Base-by-base conservation (phyloP, 306 rosid genomes). In the Gastrolobium villosum region DNA sequence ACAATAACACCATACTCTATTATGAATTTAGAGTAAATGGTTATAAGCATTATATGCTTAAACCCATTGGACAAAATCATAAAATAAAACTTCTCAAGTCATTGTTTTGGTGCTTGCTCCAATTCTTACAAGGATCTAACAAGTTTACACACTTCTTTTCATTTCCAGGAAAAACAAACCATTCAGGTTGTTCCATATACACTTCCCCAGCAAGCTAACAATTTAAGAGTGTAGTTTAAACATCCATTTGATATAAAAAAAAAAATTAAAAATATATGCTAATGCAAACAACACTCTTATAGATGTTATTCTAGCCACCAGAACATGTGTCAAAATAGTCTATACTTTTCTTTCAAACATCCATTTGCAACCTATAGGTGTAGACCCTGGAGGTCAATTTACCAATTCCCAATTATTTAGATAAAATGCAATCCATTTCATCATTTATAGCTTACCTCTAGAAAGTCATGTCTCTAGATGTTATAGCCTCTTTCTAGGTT, bases 141-240 rank as follows among this genome's bases (percentile, higher is more conserved):
- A 50, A 71, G 37, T 8, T 71, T 52, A 4, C 7, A 71, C 10
- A 71, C 64, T 35, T 71, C 9, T 46, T 7, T 71, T 14, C 10
- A 57, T 57, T 34, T 50, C 28, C 6, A 31, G 39, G 41, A 1
- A 10, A 68, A 8, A 20, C 40, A 68, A 68, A 45, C 0, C 77
- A 54, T 36, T 55, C 13, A 4, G 53, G 40, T 55, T 72, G 54
- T 40, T 34, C 30, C 32, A 49, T 48, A 0, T 62, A 49, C 6
- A 39, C 43, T 39, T 39, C 43, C 6, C 1, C 43, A 39, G 0
- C 43, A 3, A 39, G 6, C 6, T 53, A 26, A 53, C 30, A 26
- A 53, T 53, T 53, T 53, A n/a, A 52, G n/a, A 53, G n/a, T 53
- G 60, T 20, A 13, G 7, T n/a, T 53, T 53, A 13, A 14, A 14